Base-by-base conservation (phyloP, 2,329 filamentous ascomycete species). In the Sclerotinia glacialis region DNA sequence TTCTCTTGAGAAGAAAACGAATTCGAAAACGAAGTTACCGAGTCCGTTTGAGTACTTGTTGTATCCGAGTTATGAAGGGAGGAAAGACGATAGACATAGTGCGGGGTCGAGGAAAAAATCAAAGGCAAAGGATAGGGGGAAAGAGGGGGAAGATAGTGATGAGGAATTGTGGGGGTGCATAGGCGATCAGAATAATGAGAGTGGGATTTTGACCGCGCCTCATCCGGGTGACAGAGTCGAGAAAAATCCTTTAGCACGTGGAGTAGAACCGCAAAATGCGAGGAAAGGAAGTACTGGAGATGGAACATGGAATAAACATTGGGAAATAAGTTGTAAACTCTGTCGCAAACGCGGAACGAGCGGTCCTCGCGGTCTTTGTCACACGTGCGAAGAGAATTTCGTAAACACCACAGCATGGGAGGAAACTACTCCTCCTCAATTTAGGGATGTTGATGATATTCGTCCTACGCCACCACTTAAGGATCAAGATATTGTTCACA, bases 31-130 rank as follows among this genome's bases (percentile, higher is more conserved):
- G 40, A 66, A 61, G 16, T 14, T 61, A 16, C 54, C 64, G 18
- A 50, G 18, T 16, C 64, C 64, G 2, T 66, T 66, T 50, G 64
- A 66, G 2, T 61, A 61, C 21, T 44, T 66, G 7, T 21, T 47
- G 50, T 56, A 56, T 26, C 50, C 61, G 14, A 64, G 28, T 46
- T 64, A 54, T 9, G 61, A 55, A 7, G 61, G 28, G 14, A 55
- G 44, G 21, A 55, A 34, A 3, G 37, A 21, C 9, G 21, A 23
- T 8, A 55, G 37, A 21, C 18, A 14, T 16, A 40, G 23, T 40
- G n/a, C 31, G 14, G 52, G 49, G 44, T 42, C 31, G 42, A 65
- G 42, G 16, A 46, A 26, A 5, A 28, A 23, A 26, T 40, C 23
- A 1, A 60, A 58, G 18, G 23, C n/a, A 9, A 50, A 61, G 34